Evolutionary conservation across 176 grass and related monocot species (phyloP).

Genomic region (Bolboschoenus planiculmis): DNA sequence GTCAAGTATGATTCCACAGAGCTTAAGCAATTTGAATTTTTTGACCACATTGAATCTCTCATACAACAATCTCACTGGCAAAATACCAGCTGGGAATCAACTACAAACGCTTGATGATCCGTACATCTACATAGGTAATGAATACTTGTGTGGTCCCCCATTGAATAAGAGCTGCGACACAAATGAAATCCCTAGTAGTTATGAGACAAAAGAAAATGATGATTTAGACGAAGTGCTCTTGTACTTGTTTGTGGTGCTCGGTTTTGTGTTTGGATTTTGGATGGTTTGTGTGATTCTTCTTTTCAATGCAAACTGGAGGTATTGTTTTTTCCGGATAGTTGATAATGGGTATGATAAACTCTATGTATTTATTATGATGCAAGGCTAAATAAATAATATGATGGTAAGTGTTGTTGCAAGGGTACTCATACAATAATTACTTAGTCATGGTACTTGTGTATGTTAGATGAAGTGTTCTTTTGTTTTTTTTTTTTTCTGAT

Average conservation of each 20-base stretch:
- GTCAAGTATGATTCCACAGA: slow-evolving; percentile 26
- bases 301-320: slow-evolving; percentile 36
- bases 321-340: slow-evolving; percentile 18
- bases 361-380: background rate
- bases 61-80: slow-evolving; percentile 37
- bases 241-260: slow-evolving; percentile 24
- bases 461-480: too few relatives aligned
- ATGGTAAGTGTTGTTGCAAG: too few relatives aligned
- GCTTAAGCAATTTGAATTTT: slow-evolving; percentile 14
- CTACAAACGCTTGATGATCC: slow-evolving; percentile 18
- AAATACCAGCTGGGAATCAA: slow-evolving; percentile 37
- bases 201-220: background rate
- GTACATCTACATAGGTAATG: slow-evolving; percentile 35
- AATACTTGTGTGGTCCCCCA: slow-evolving; percentile 34
- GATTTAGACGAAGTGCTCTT: slow-evolving; percentile 1
- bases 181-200: background rate
- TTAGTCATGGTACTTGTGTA: too few relatives aligned
- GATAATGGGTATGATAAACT: slow-evolving; percentile 17
- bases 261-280: slow-evolving; percentile 31
- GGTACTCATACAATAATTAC: too few relatives aligned
- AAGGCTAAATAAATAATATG: too few relatives aligned
- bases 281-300: slow-evolving; percentile 17
- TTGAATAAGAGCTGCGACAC: slow-evolving; percentile 14
- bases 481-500: too few relatives aligned
- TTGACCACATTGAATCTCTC: slow-evolving; percentile 29